Conservation (phyloP, 352 stramenopile genomes). For the Phytophthora crassamura region DNA sequence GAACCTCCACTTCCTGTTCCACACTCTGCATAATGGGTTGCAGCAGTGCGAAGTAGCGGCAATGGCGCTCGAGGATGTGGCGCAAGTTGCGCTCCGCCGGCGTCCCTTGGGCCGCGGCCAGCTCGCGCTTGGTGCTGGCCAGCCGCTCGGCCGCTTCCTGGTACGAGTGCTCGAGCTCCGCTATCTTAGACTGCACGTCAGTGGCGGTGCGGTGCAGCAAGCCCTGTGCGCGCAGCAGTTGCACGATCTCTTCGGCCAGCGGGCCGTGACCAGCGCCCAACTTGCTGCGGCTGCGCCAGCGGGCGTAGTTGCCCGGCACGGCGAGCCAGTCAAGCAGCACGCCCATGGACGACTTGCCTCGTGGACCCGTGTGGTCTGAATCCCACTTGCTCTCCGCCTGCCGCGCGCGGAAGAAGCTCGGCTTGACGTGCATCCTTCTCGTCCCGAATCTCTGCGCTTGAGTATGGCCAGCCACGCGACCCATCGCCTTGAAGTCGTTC, state of each 20-base stretch:
- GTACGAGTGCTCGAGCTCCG: conserved; percentile 45
- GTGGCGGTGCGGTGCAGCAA: conserved; percentile 32
- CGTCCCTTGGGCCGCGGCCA: conserved; percentile 24
- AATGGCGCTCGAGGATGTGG: conserved; percentile 35
- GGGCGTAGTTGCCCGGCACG: conserved; percentile 44
- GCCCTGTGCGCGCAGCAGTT: conserved; percentile 25
- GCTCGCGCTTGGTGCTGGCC: conserved; percentile 30
- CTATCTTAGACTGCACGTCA: conserved; percentile 40
- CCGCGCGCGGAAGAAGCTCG: conserved; percentile 35
- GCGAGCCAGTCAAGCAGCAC: conserved; percentile 60
- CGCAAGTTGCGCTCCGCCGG: conserved; percentile 33
- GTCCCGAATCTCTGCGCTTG: conserved; percentile 2
- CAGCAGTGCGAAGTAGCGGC: conserved; percentile 41
- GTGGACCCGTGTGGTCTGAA: conserved; percentile 31
- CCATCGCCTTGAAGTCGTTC: not conserved
- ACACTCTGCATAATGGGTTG: conserved; percentile 40
- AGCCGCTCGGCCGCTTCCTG: conserved; percentile 34
- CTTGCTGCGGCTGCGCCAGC: conserved; percentile 37
- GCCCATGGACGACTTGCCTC: conserved; percentile 54
- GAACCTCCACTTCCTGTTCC: conserved; percentile 12
- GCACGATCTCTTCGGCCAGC: conserved; percentile 42
- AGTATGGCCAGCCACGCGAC: conserved; percentile 6
- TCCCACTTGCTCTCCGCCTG: conserved; percentile 32
- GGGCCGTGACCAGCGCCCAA: conserved; percentile 2
- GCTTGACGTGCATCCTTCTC: conserved; percentile 35